phyloP scores from a whole-genome alignment of 768 basidiomycete genomes.

The Nidularia sp. region DNA sequence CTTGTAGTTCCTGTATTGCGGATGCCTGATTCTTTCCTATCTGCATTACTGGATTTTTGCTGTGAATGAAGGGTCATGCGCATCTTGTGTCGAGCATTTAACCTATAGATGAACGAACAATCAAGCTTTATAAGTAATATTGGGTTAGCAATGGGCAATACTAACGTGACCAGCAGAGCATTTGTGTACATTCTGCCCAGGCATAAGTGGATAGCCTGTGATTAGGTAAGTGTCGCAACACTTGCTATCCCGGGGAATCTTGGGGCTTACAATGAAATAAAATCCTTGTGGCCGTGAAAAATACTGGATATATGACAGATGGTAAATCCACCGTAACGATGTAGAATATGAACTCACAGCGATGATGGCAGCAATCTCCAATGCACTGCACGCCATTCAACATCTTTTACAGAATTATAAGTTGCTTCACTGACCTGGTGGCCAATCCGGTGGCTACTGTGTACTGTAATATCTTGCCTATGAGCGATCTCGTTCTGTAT shows the following conservation, averaged over 20 bases:
- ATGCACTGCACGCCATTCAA: neutral
- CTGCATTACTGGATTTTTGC: too few species aligned
- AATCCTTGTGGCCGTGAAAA: slow-evolving; percentile 10
- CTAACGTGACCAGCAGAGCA: slow-evolving; percentile 16
- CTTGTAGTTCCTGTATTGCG: too few species aligned
- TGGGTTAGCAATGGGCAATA: neutral
- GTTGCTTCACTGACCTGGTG: slow-evolving; percentile 8
- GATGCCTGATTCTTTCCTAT: too few species aligned
- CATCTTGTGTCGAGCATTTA: neutral
- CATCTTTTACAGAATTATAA: neutral
- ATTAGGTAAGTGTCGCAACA: neutral
- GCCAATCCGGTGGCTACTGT: slow-evolving; percentile 17
- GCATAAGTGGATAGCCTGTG: slow-evolving; percentile 19
- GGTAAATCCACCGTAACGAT: neutral
- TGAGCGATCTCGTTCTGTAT: slow-evolving; percentile 10
- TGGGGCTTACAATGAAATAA: slow-evolving; percentile 12
- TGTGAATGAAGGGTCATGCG: too few species aligned
- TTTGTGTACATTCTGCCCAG: slow-evolving; percentile 19
- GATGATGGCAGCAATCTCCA: neutral
- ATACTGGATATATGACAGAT: slow-evolving; percentile 8
- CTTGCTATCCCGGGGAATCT: neutral
- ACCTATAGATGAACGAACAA: neutral
- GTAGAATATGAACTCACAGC: neutral
- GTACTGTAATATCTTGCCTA: slow-evolving; percentile 11
- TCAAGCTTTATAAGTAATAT: neutral